A percentile compares a stretch with the other conserved stretches of the same genome.
phyloP scores from a whole-genome alignment of 352 stramenopile genomes.

The Phytophthora europaea region DNA sequence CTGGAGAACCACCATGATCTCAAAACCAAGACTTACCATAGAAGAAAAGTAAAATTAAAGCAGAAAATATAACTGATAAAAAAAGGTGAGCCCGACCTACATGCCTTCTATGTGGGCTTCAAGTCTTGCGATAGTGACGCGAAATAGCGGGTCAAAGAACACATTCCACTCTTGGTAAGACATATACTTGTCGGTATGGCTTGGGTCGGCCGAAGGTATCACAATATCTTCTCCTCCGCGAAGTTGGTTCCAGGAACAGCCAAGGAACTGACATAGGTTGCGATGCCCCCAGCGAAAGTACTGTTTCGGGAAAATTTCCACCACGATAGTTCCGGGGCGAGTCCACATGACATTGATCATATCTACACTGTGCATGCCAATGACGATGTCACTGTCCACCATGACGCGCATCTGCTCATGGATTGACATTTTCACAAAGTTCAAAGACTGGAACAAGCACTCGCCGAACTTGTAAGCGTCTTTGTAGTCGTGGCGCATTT shows the following conservation, averaged over 20 bases:
- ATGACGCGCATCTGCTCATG: slow-evolving; percentile 63
- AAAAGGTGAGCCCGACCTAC: not conserved
- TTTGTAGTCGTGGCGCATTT: slow-evolving; percentile 45
- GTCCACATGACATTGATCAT: slow-evolving; percentile 76
- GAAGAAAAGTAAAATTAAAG: not conserved
- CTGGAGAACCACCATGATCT: too few species aligned
- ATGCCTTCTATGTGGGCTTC: not conserved
- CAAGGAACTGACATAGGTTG: slow-evolving; percentile 69
- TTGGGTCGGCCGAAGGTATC: slow-evolving; percentile 30
- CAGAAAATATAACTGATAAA: not conserved
- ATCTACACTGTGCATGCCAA: slow-evolving; percentile 73
- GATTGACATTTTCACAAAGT: slow-evolving; percentile 59
- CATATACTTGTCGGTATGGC: slow-evolving; percentile 55
- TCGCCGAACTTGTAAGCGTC: slow-evolving; percentile 22
- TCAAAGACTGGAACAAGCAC: slow-evolving; percentile 49
- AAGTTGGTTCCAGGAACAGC: slow-evolving; percentile 59
- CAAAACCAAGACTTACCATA: not conserved
- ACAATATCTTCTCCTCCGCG: slow-evolving; percentile 31
- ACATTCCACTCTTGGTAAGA: slow-evolving; percentile 41
- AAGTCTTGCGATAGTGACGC: slow-evolving; percentile 4
- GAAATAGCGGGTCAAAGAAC: slow-evolving; percentile 57
- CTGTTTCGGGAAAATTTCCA: slow-evolving; percentile 66
- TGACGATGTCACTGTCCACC: slow-evolving; percentile 64
- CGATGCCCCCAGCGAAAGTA: slow-evolving; percentile 58
- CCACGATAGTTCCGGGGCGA: slow-evolving; percentile 47